A percentile compares a stretch with the other conserved stretches of the same genome.
Evolutionary conservation across 371 early-diverging fungal species (phyloP).

Genomic region (Mortierella sp.): DNA sequence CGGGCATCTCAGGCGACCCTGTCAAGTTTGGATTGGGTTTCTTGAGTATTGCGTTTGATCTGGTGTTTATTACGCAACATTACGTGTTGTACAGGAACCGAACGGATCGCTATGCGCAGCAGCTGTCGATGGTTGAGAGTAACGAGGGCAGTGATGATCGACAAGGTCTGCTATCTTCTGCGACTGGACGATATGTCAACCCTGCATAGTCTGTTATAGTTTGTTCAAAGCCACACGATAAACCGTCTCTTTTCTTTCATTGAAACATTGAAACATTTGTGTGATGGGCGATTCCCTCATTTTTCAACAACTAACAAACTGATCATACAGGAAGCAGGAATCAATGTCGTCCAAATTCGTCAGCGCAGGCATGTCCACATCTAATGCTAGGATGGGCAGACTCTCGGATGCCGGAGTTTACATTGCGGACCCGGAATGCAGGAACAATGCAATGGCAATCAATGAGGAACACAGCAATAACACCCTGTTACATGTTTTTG

Average conservation of each 20-base stretch:
- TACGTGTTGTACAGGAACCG: slow-evolving; percentile 77
- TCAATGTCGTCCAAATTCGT: slow-evolving; percentile 57
- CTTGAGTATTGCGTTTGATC: slow-evolving; percentile 85
- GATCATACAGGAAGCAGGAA: background rate
- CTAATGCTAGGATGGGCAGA: background rate
- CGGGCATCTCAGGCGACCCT: slow-evolving; percentile 78
- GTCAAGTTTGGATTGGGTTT: slow-evolving; percentile 86
- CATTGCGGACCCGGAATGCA: background rate
- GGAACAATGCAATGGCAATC: background rate
- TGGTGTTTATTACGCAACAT: slow-evolving; percentile 91
- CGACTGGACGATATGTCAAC: background rate
- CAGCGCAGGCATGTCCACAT: slow-evolving; percentile 43
- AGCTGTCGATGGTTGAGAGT: slow-evolving; percentile 23
- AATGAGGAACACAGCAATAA: slow-evolving; percentile 14
- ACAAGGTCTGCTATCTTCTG: background rate
- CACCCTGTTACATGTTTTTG: slow-evolving; percentile 22
- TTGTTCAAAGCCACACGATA: background rate
- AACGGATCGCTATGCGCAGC: slow-evolving; percentile 52
- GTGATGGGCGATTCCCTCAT: background rate
- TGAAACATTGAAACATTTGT: background rate
- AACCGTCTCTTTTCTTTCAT: background rate
- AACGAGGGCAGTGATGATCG: background rate
- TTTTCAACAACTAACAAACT: background rate
- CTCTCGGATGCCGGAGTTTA: background rate
- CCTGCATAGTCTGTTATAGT: background rate